Evolutionary conservation across 805 yeast species (phyloP), one percentile per base, ranked within the genome.

Genomic region (Pichia heedii): DNA sequence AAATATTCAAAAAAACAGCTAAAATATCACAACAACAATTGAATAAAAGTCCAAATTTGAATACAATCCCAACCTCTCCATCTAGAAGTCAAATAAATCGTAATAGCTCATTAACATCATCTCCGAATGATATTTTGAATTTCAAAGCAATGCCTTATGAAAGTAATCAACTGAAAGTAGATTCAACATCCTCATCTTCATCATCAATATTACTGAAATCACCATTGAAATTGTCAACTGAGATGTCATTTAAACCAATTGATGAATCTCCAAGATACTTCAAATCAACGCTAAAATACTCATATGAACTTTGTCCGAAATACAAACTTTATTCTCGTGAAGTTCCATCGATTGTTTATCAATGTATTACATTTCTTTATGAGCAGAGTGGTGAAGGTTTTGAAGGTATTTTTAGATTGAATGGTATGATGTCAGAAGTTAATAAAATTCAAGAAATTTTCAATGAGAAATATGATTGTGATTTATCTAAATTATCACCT

Each of bases 321-420:
- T 72, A 54, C 57, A 65, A 45, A 70, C 34, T 61, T 0, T 50
- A 74, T 19, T 69, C 66, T 29, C 60, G 59, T 8, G 62, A 67
- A 15, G 70, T 83, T 18, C 97, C 98, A 1, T 77, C 88, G 34
- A 79, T 90, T 8, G 76, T 86, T 16, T 83, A 67, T 53, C 66
- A 95, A 47, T 87, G 96, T 55, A 55, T 89, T 29, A 82, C 77
- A 44, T 84, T 73, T 51, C 67, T 90, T 40, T 70, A 72, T 40
- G 71, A 68, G 33, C 73, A 79, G 22, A 77, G 81, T 20, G 95
- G 95, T 0, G 68, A 81, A n/a, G 74, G 74, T 48, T 93, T 86
- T 60, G 95, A 88, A 55, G 98, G 98, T 11, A 76, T 90, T 3
- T 93, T 93, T 67, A 71, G 98, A 48, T 67, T 88, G 45, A 85